phyloP scores from a whole-genome alignment of 805 yeast species.

The Wickerhamomyces strasburgensis region DNA sequence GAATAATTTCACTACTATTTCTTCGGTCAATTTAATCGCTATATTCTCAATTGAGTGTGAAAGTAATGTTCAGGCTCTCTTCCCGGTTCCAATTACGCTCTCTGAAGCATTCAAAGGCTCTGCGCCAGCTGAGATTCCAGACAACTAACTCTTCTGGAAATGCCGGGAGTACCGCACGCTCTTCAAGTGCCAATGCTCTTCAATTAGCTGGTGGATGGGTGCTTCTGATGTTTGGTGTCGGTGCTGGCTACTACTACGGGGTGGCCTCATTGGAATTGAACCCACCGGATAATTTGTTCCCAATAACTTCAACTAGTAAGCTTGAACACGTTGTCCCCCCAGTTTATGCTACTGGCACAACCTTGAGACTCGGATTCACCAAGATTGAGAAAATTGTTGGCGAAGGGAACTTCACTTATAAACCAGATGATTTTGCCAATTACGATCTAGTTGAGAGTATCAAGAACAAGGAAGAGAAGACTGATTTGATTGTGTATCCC shows the following conservation, averaged over 20 bases:
- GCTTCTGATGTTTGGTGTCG: slow-evolving; percentile 4
- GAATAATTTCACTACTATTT: too few relatives aligned
- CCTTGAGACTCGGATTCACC: slow-evolving; percentile 8
- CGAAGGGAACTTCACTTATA: slow-evolving; percentile 8
- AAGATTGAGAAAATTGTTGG: slow-evolving; percentile 10
- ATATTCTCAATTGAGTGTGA: too few relatives aligned
- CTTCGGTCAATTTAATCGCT: too few relatives aligned
- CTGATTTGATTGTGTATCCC: slow-evolving; percentile 47
- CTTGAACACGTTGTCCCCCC: slow-evolving; percentile 3
- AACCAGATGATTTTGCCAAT: slow-evolving; percentile 11
- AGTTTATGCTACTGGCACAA: slow-evolving; percentile 10
- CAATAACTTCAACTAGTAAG: slow-evolving; percentile 4
- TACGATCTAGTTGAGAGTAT: slow-evolving; percentile 3
- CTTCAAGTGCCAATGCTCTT: not conserved
- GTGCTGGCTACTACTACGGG: slow-evolving; percentile 10
- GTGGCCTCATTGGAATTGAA: slow-evolving; percentile 1
- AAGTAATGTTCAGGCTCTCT: too few relatives aligned
- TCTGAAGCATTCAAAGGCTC: too few relatives aligned
- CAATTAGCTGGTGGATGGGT: not conserved
- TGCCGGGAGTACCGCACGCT: not conserved
- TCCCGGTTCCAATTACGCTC: too few relatives aligned
- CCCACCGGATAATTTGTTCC: slow-evolving; percentile 4
- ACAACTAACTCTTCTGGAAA: too few relatives aligned
- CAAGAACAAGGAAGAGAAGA: slow-evolving; percentile 33
- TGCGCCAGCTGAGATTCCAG: too few relatives aligned